These are phyloP conservation scores for Berberis vulgaris DNA, from an alignment of 164 flowering plant species.

Conservation along the genomic window DNA sequence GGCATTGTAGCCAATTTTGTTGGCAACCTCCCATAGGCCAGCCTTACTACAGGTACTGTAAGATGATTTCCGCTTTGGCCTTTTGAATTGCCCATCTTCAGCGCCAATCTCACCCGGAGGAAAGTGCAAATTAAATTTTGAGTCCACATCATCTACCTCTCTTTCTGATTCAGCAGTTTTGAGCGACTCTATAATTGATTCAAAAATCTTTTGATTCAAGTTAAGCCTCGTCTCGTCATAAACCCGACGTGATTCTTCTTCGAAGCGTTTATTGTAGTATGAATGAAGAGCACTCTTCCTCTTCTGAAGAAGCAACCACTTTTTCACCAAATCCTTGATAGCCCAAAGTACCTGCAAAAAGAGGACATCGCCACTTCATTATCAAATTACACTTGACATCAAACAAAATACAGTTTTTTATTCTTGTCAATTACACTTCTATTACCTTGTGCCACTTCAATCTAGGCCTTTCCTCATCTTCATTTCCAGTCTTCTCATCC, in stretches of 20 bases:
- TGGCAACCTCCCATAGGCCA: constrained; percentile 90
- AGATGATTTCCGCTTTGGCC: constrained; percentile 71
- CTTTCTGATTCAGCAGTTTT: constrained; percentile 74
- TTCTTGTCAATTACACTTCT: background rate
- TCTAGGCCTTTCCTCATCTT: constrained; percentile 2
- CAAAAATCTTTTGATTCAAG: constrained; percentile 57
- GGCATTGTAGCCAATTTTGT: constrained; percentile 83
- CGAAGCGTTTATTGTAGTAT: constrained; percentile 65
- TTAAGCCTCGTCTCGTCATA: constrained; percentile 62
- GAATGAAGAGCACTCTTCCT: constrained; percentile 63
- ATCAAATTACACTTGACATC: background rate
- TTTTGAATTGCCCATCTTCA: constrained; percentile 84
- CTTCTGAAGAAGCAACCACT: constrained; percentile 90
- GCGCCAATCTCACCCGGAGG: constrained; percentile 79
- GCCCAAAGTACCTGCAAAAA: constrained; percentile 75
- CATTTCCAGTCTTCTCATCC: constrained; percentile 24
- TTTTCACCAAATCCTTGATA: constrained; percentile 72
- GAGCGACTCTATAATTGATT: constrained; percentile 54
- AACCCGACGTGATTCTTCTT: constrained; percentile 64
- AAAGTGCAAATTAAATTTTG: constrained; percentile 84
- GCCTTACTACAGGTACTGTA: constrained; percentile 71
- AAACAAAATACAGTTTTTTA: background rate
- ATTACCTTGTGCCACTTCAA: constrained; percentile 23
- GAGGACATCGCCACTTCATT: constrained; percentile 4
- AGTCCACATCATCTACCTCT: constrained; percentile 93